Conservation (phyloP, 75 land plant genomes). For the Picea glauca region DNA sequence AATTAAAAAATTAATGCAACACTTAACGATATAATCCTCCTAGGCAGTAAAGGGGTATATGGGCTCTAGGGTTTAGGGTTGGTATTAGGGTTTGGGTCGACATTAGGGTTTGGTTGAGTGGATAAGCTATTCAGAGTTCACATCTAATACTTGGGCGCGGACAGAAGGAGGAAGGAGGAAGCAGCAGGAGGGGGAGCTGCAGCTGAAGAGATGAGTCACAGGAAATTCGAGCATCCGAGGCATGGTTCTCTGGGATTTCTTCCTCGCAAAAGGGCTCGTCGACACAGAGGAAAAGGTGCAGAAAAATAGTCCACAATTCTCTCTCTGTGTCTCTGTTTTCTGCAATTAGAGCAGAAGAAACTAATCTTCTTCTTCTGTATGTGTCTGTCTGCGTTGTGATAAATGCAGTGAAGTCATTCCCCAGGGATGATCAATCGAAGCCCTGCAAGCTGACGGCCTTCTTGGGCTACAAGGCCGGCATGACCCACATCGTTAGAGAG, state of each 20-base stretch:
- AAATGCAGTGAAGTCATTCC: constrained; percentile 82
- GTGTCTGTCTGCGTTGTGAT: background rate
- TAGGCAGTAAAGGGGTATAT: too few relatives aligned
- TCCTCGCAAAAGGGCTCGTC: constrained; percentile 45
- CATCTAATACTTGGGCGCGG: too few relatives aligned
- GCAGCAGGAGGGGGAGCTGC: constrained; percentile 12
- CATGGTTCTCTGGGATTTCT: constrained; percentile 62
- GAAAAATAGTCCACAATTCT: too few relatives aligned
- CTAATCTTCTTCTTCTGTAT: background rate
- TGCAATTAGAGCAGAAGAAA: background rate
- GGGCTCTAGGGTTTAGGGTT: too few relatives aligned
- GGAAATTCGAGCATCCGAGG: constrained; percentile 69
- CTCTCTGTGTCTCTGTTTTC: too few relatives aligned
- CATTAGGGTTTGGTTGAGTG: too few relatives aligned
- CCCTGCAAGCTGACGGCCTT: constrained; percentile 68
- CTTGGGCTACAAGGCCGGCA: constrained; percentile 95
- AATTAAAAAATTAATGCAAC: too few relatives aligned
- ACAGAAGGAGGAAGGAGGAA: background rate
- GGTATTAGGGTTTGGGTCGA: too few relatives aligned
- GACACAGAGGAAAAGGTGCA: constrained; percentile 49
- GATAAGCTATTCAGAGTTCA: too few relatives aligned
- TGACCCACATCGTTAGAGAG: constrained; percentile 93
- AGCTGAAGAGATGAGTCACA: constrained; percentile 39
- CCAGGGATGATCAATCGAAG: constrained; percentile 73
- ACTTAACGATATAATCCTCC: too few relatives aligned